Percentiles rank a stretch among this genome's conserved stretches.
phyloP scores from a whole-genome alignment of 75 land plant genomes.

The Sequoia sempervirens region DNA sequence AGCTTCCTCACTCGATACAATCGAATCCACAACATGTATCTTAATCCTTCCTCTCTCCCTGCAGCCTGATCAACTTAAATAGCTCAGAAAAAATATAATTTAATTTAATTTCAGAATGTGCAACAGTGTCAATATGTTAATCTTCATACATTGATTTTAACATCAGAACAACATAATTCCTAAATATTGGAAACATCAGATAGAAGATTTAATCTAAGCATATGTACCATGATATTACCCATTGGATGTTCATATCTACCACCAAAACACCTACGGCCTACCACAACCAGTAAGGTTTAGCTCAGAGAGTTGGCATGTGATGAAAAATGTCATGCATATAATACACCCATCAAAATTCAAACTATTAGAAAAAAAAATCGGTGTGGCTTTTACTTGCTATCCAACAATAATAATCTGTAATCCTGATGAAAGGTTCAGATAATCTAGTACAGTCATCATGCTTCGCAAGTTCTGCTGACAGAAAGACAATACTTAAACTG shows the following conservation, averaged over 20 bases:
- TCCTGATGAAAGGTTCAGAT: neutral
- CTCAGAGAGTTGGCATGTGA: neutral
- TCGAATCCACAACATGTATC: conserved; percentile 78
- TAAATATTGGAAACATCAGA: neutral
- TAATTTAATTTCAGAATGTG: neutral
- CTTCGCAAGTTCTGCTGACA: neutral
- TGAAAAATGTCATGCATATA: neutral
- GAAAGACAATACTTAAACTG: neutral
- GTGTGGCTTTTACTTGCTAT: neutral
- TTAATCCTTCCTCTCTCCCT: conserved; percentile 59
- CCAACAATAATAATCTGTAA: neutral
- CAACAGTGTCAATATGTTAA: neutral
- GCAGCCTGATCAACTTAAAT: conserved; percentile 27
- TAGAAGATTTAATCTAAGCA: neutral
- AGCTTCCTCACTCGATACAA: conserved; percentile 55
- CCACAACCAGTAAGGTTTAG: neutral
- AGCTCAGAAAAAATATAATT: neutral
- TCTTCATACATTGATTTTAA: neutral
- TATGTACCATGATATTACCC: neutral
- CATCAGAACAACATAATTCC: neutral
- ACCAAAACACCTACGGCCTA: neutral
- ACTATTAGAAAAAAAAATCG: neutral
- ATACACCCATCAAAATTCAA: neutral
- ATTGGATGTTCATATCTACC: neutral
- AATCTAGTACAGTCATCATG: too few species aligned